Base-by-base conservation (phyloP, 306 rosid genomes). In the Herpetospermum pedunculosum region DNA sequence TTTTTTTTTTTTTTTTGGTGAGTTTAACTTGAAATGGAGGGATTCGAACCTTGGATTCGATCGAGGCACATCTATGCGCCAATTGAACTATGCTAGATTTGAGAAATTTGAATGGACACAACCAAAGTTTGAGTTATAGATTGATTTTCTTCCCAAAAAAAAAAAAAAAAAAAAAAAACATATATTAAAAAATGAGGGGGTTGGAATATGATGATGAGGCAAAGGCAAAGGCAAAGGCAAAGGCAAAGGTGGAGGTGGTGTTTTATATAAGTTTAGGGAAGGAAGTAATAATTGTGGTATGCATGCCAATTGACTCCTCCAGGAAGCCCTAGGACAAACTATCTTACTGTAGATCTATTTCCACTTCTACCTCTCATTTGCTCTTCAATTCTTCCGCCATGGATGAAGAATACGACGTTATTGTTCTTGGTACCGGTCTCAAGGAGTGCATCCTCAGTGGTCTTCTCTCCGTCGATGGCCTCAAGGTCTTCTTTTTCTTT, bases 381-480 rank as follows among this genome's bases (percentile, higher is more conserved):
- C 19, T 41, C 73, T 68, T 0, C 1, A 25, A 23, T 41, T 68
- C 37, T 68, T 12, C 13, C 72, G 53, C 73, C 69, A 80, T 94
- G 98, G 97, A 94, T 83, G 98, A 91, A 81, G 96, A 91, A 65
- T 91, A 94, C 75, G 96, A 94, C 64, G 99, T 91, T 23, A 81
- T 94, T 49, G 97, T 94, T 25, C 75, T 91, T 14, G 97, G 96
- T 30, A 94, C 99, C 6, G 99, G 99, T 59, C 97, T 94, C 76
- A 94, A 94, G 81, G 97, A 94, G 76, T 94, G 97, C 89, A 91
- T 94, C 78, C 97, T 94, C 81, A 91, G 99, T 35, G 97, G 99
- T 60, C 99, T 94, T 91, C 97, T 94, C 84, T 94, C 99, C 73
- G 99, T 94, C 25, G 97, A 94, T 81, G 92, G 99, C 79, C 97